phyloP scores from a whole-genome alignment of 2,329 filamentous ascomycete species.

The Beauveria sp. region DNA sequence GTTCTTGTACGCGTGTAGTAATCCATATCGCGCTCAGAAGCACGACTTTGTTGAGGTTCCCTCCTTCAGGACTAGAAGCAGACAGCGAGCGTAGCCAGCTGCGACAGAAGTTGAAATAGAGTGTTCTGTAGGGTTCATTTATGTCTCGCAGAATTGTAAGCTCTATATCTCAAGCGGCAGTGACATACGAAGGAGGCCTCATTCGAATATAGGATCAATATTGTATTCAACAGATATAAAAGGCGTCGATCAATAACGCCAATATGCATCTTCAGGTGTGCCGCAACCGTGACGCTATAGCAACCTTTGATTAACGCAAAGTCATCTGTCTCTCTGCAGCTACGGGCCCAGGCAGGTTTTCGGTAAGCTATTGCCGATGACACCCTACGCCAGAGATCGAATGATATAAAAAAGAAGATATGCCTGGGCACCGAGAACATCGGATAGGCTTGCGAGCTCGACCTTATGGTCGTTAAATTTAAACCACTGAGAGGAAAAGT shows the following conservation, averaged over 20 bases:
- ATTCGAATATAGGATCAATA: not conserved
- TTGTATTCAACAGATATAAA: not conserved
- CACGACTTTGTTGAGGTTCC: too few species aligned
- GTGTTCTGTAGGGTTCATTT: too few species aligned
- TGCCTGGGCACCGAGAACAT: slow-evolving; percentile 78
- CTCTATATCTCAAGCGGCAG: too few species aligned
- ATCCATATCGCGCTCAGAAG: too few species aligned
- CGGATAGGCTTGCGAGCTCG: slow-evolving; percentile 71
- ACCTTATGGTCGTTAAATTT: slow-evolving; percentile 94
- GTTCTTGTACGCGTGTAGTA: too few species aligned
- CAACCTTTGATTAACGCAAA: not conserved
- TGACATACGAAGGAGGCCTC: not conserved
- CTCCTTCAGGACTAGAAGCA: too few species aligned
- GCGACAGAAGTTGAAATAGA: too few species aligned
- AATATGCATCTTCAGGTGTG: not conserved
- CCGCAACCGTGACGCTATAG: not conserved
- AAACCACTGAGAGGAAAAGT: slow-evolving; percentile 61
- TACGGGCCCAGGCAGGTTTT: not conserved
- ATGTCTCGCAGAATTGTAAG: too few species aligned
- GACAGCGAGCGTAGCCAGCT: too few species aligned
- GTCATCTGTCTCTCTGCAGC: not conserved
- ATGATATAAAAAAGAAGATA: slow-evolving; percentile 87
- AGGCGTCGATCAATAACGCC: not conserved
- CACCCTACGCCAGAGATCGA: slow-evolving; percentile 43
- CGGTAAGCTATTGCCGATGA: not conserved